Conservation (phyloP, 2,329 filamentous ascomycete genomes). For the Cytospora mali region DNA sequence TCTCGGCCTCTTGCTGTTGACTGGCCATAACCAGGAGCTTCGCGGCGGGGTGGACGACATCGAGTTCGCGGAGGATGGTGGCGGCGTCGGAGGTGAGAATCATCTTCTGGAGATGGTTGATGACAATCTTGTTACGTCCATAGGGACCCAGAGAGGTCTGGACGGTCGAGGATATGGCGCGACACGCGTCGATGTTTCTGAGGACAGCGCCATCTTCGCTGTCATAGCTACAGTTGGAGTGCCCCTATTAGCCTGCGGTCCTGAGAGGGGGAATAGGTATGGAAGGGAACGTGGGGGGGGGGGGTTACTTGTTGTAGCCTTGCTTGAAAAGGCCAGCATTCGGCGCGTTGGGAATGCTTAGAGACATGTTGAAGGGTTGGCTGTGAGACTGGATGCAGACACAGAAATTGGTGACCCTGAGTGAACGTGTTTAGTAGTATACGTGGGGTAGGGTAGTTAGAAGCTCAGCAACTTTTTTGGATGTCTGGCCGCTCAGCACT, state of each 20-base stretch:
- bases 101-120: constrained; percentile 99
- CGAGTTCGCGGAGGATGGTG: constrained; percentile 94
- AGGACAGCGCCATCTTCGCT: constrained; percentile 98
- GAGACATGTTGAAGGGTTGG: constrained; percentile 69
- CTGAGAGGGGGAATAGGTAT: constrained; percentile 28
- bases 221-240: constrained; percentile 72
- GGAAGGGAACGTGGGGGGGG: constrained; percentile 19
- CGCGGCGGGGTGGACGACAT: constrained; percentile 96
- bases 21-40: constrained; percentile 98
- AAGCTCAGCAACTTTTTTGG: constrained; percentile 16
- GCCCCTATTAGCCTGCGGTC: constrained; percentile 11
- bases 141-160: constrained; percentile 97
- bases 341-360: constrained; percentile 92
- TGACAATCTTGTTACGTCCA: constrained; percentile 99
- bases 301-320: constrained; percentile 87
- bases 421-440: constrained; percentile 21
- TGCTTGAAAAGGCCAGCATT: constrained; percentile 93
- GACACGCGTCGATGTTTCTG: constrained; percentile 97
- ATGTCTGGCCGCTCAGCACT: constrained; percentile 18
- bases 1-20: constrained; percentile 98
- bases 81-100: constrained; percentile 97
- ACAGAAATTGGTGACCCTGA: constrained; percentile 4
- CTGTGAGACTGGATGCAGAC: constrained; percentile 10
- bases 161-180: constrained; percentile 92
- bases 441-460: constrained; percentile 22